Base-by-base conservation (phyloP, 2,329 filamentous ascomycete genomes). In the Sporothrix schenckii region DNA sequence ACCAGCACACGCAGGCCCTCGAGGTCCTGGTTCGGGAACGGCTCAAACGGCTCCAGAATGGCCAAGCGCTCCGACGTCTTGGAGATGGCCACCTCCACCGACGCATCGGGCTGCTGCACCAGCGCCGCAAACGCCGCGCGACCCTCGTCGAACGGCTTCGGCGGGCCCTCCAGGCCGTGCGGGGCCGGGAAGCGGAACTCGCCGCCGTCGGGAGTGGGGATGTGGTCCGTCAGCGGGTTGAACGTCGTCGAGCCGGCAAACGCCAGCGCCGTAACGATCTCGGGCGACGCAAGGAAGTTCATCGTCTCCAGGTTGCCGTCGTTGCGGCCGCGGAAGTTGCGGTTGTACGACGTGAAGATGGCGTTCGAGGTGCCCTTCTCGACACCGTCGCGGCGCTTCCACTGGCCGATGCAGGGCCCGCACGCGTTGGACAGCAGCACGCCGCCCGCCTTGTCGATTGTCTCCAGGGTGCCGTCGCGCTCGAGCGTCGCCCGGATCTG, bases 211-310 rank as follows among this genome's bases (percentile, higher is more conserved):
- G 94, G 89, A 1, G 94, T 94, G 69, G 87, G 87, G 72, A 99
- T 86, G 66, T 87, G 86, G 81, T 99, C 95, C 14, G 92, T 97
- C 80, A 97, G 87, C 39, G 95, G 95, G 83, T 99, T 98, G 85
- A 99, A 99, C 63, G 92, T 95, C 27, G 94, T 98, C 69, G 87
- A 89, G 69, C 95, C 95, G 54, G 94, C 91, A 81, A 97, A 99
- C 14, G 92, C 88, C 89, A 99, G 94, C 66, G 95, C 95, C 4
- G 95, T 98, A 73, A 99, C 95, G 71, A 99, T 88, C 81, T 99
- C 95, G 7, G 95, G 95, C 0, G 94, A 97, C 11, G 95, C 94
- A 68, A 99, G 87, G 83, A 99, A 99, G 85, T 98, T 99, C 94
- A 98, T 97, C 10, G 95, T 99, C 54, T 91, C 90, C 27, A 92